These are phyloP conservation scores for Arctostaphylos glauca DNA, from an alignment of 148 eudicot genomes.

Conservation along the genomic window DNA sequence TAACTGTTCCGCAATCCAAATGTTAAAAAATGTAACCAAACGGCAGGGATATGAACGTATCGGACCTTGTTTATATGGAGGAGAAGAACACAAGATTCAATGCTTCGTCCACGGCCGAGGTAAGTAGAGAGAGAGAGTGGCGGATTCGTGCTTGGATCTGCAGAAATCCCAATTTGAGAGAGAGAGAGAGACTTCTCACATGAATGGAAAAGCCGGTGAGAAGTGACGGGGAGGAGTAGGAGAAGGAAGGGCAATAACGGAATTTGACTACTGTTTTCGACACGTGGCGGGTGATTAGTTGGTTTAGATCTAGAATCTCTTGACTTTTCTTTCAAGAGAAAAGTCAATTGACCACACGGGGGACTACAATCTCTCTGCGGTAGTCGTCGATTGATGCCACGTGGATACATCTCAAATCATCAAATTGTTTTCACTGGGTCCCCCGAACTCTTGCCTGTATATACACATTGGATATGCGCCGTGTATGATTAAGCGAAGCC, in stretches of 20 bases:
- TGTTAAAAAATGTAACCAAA: background rate
- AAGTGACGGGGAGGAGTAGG: conserved; percentile 15
- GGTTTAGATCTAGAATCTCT: conserved; percentile 7
- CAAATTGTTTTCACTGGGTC: too few relatives aligned
- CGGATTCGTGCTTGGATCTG: conserved; percentile 3
- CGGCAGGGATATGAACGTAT: background rate
- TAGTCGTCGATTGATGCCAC: too few relatives aligned
- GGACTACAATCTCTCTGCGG: too few relatives aligned
- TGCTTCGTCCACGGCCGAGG: background rate
- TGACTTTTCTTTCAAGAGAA: background rate
- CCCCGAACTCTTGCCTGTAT: too few relatives aligned
- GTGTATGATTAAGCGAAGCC: too few relatives aligned
- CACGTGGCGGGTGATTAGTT: conserved; percentile 6
- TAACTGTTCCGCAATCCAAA: background rate
- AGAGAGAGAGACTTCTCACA: background rate
- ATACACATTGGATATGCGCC: too few relatives aligned
- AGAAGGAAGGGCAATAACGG: conserved; percentile 9
- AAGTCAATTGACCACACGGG: too few relatives aligned
- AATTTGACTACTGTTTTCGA: background rate
- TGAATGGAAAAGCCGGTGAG: conserved; percentile 5
- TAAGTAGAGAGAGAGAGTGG: background rate
- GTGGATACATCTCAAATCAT: too few relatives aligned
- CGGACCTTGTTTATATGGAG: conserved; percentile 3
- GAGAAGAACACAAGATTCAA: background rate
- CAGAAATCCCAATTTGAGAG: conserved; percentile 9